Evolutionary conservation across 164 flowering plant genomes (phyloP).

Genomic region (Paratinospora sagittata): DNA sequence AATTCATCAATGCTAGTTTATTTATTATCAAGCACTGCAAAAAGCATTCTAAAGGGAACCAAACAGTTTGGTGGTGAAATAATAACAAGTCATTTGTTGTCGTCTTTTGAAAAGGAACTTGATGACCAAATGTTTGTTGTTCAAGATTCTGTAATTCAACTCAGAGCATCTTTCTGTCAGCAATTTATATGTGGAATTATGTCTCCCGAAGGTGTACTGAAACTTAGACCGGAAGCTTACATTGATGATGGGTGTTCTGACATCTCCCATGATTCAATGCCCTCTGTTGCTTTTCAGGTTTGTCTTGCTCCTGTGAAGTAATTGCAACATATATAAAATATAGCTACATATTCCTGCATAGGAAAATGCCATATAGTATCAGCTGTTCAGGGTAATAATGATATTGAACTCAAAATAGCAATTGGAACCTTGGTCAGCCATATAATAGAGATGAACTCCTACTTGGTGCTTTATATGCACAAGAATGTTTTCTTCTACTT

Average conservation of each 20-base stretch:
- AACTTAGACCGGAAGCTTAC: constrained; percentile 15
- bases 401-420: neutral
- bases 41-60: constrained; percentile 17
- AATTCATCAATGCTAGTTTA: constrained; percentile 37
- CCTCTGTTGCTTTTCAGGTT: constrained; percentile 51
- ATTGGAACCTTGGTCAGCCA: neutral
- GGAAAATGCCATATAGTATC: neutral
- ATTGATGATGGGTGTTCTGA: constrained; percentile 9
- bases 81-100: constrained; percentile 4
- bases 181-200: constrained; percentile 29
- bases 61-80: constrained; percentile 13
- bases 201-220: constrained; percentile 23
- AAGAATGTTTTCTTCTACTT: too few species aligned
- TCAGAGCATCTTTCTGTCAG: constrained; percentile 34
- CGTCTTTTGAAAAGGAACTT: constrained; percentile 23
- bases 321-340: neutral
- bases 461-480: too few species aligned
- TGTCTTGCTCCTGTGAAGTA: constrained; percentile 3
- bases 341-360: neutral
- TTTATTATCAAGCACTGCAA: constrained; percentile 30
- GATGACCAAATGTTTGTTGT: constrained; percentile 21
- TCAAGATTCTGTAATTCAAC: constrained; percentile 29
- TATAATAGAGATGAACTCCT: neutral
- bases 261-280: constrained; percentile 21
- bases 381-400: neutral